Percentiles rank a stretch among this genome's conserved stretches.
Conservation (phyloP, 2,329 filamentous ascomycete species). For the Stachybotrys elegans region DNA sequence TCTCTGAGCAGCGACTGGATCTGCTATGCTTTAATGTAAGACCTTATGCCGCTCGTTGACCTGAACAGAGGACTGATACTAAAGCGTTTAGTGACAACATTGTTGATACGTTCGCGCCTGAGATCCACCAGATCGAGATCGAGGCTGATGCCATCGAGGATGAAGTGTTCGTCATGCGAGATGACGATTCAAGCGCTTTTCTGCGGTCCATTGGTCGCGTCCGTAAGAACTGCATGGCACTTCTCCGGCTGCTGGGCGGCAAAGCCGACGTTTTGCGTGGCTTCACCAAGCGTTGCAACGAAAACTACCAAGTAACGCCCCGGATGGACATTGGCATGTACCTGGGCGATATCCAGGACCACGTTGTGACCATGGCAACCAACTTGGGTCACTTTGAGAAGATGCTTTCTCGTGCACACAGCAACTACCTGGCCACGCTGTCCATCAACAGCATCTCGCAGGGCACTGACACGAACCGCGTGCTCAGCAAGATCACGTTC, state of each 20-base stretch:
- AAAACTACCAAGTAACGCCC: constrained; percentile 91
- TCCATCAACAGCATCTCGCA: constrained; percentile 87
- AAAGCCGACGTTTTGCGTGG: constrained; percentile 98
- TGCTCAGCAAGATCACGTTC: constrained; percentile 91
- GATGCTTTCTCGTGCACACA: constrained; percentile 89
- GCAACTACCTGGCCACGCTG: constrained; percentile 93
- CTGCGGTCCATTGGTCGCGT: constrained; percentile 83
- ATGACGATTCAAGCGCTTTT: constrained; percentile 84
- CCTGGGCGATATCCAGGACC: constrained; percentile 95
- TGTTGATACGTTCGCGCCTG: constrained; percentile 89
- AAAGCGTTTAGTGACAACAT: constrained; percentile 72
- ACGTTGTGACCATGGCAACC: constrained; percentile 98
- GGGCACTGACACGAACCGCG: constrained; percentile 81
- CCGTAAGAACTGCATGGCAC: constrained; percentile 89
- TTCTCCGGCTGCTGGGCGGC: constrained; percentile 88
- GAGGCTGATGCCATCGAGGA: constrained; percentile 94
- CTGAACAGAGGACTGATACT: constrained; percentile 15
- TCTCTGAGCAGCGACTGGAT: constrained; percentile 96
- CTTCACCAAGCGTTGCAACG: constrained; percentile 98
- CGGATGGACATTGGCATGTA: constrained; percentile 96
- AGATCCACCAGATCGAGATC: constrained; percentile 79
- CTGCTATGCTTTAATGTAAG: constrained; percentile 94
- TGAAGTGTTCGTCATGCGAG: constrained; percentile 85
- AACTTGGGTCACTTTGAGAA: constrained; percentile 96
- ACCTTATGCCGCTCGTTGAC: constrained; percentile 9